Conservation (phyloP, 768 basidiomycete species). For the Ramaria sp. region DNA sequence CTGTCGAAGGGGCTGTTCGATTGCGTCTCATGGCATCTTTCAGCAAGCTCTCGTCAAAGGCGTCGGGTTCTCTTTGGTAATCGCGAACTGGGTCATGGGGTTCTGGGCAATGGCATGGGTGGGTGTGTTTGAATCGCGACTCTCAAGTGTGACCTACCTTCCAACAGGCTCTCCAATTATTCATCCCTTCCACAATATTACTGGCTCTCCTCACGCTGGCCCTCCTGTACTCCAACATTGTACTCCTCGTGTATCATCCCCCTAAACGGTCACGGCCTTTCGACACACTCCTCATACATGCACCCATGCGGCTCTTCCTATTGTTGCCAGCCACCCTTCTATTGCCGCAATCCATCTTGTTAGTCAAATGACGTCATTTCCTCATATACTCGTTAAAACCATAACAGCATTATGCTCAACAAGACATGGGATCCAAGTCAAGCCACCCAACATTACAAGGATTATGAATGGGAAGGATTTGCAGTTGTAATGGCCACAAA, state of each 20-base stretch:
- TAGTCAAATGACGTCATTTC: constrained; percentile 13
- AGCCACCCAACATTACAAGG: constrained; percentile 30
- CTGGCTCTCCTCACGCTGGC: constrained; percentile 60
- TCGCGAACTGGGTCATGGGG: constrained; percentile 74
- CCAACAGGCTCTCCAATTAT: constrained; percentile 57
- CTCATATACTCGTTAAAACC: not conserved
- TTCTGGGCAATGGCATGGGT: constrained; percentile 75
- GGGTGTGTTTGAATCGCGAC: constrained; percentile 12
- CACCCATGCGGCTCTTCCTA: constrained; percentile 67
- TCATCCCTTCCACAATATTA: constrained; percentile 63
- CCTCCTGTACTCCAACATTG: constrained; percentile 70
- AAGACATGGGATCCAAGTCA: constrained; percentile 42
- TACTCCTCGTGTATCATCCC: constrained; percentile 61
- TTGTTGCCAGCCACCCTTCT: constrained; percentile 23
- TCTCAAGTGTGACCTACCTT: not conserved
- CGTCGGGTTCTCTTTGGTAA: constrained; percentile 67
- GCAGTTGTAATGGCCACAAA: constrained; percentile 58
- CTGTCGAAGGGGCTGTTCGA: not conserved
- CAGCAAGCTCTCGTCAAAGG: constrained; percentile 63
- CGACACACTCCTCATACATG: constrained; percentile 77
- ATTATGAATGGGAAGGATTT: constrained; percentile 65
- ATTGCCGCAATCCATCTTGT: constrained; percentile 47
- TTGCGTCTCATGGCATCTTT: not conserved
- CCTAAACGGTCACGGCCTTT: constrained; percentile 51
- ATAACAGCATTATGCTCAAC: constrained; percentile 56